A percentile compares a stretch with the other conserved stretches of the same genome.
phyloP scores from a whole-genome alignment of 306 rosid species.

The Gleditsia sinensis region DNA sequence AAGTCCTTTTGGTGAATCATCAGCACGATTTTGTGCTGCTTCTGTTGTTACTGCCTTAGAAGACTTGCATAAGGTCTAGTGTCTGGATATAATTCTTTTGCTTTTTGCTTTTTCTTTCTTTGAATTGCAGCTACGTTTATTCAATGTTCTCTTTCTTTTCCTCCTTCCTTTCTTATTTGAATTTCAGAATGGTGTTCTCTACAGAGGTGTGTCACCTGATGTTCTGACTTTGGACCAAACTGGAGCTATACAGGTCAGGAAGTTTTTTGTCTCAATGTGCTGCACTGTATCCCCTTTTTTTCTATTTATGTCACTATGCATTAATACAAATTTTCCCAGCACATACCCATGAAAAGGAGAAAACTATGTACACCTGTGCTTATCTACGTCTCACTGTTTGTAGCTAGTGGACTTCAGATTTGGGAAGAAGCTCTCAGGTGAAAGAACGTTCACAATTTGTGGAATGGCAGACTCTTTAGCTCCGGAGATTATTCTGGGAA shows the following conservation, averaged over 20 bases:
- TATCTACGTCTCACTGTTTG: constrained; percentile 31
- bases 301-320: neutral
- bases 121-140: constrained; percentile 7
- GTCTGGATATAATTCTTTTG: constrained; percentile 20
- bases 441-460: constrained; percentile 90
- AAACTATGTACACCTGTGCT: constrained; percentile 7
- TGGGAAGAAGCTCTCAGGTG: constrained; percentile 65
- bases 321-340: constrained; percentile 2
- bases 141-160: constrained; percentile 21
- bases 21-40: constrained; percentile 76
- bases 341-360: constrained; percentile 7
- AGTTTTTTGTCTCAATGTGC: neutral
- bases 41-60: constrained; percentile 71
- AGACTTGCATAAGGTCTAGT: constrained; percentile 82
- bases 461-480: constrained; percentile 89
- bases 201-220: constrained; percentile 92
- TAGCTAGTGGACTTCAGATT: constrained; percentile 93
- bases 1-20: constrained; percentile 72
- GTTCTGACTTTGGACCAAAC: constrained; percentile 81
- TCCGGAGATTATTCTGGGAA: constrained; percentile 93
- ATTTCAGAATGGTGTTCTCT: constrained; percentile 86
- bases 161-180: constrained; percentile 41
- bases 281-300: constrained; percentile 32
- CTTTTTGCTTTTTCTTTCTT: constrained; percentile 8
- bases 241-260: constrained; percentile 77